Evolutionary conservation across 305 asterid genomes (phyloP), one percentile per base, ranked within the genome.

Genomic region (Solanum hybrid): DNA sequence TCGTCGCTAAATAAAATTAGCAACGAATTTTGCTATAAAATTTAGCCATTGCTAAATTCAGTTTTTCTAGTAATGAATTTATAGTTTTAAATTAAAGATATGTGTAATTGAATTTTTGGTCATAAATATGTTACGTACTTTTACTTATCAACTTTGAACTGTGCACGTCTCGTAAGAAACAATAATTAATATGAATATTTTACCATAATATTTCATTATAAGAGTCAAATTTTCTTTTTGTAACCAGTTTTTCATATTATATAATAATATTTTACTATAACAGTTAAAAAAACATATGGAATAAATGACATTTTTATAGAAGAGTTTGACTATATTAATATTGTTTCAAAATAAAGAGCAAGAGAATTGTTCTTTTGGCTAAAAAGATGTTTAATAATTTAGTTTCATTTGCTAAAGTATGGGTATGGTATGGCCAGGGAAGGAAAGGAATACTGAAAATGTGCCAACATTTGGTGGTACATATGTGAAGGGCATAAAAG

Each of bases 391-490:
- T 29, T 46, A 16, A 42, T 81, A 83, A 42, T 40, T 83, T 40
- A 16, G n/a, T 82, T 82, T 39, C 67, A 80, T 39, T 34, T 26
- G 69, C 86, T 26, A 81, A 81, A 39, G 36, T 14, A 26, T 81
- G 36, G 24, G 34, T 5, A 26, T 71, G 20, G 29, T n/a, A 36
- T 80, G 64, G 39, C 67, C 84, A 74, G 46, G 10, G 73, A 39
- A n/a, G 40, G 74, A 76, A 74, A 29, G 36, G 85, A 87, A 87
- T 87, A 37, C 39, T 74, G 74, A 76, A 40, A 28, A 37, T 74
- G 89, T 87, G 85, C 85, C 89, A 87, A 87, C 89, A 71, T 74
- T 87, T 51, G 29, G 74, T 87, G 89, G 89, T 74, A 28, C 85
- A 74, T 29, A 74, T 2, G 71, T 40, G n/a, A 40, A 87, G 34